Percentiles rank a stretch among this genome's conserved stretches.
phyloP scores from a whole-genome alignment of 257 asterid species.

The Handroanthus guayacan region DNA sequence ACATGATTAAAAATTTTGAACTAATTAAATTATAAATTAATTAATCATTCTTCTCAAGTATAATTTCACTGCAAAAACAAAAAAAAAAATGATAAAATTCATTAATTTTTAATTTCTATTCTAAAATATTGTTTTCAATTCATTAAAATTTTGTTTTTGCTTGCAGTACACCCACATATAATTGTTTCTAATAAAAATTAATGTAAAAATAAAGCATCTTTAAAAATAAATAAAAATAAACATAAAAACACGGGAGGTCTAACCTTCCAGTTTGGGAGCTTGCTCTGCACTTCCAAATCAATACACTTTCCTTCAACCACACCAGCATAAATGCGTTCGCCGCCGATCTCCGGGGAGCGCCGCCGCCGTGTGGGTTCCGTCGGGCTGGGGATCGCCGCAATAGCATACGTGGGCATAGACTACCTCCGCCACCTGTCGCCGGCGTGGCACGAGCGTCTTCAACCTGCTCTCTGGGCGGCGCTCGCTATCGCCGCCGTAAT shows the following conservation, averaged over 20 bases:
- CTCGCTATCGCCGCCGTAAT: slow-evolving; percentile 70
- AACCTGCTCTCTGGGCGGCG: slow-evolving; percentile 79
- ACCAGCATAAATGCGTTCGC: slow-evolving; percentile 41
- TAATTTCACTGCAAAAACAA: no score
- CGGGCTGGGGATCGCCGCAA: slow-evolving; percentile 87
- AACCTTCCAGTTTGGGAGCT: slow-evolving; percentile 5
- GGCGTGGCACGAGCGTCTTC: slow-evolving; percentile 83
- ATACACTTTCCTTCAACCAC: slow-evolving; percentile 25
- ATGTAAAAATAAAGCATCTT: background rate
- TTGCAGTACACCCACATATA: no score
- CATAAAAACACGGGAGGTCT: background rate
- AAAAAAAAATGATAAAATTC: no score
- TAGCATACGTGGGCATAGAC: slow-evolving; percentile 77
- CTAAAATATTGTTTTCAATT: no score
- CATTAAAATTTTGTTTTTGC: no score
- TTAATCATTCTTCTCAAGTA: no score
- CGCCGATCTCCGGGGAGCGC: slow-evolving; percentile 44
- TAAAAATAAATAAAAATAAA: background rate
- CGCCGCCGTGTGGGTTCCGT: slow-evolving; percentile 45
- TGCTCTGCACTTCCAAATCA: background rate
- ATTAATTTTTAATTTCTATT: no score
- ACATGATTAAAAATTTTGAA: no score
- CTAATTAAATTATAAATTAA: no score
- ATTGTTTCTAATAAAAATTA: background rate
- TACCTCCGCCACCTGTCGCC: slow-evolving; percentile 91